Conservation (phyloP, 108 stramenopile genomes). For the Skeletonema tropicum region DNA sequence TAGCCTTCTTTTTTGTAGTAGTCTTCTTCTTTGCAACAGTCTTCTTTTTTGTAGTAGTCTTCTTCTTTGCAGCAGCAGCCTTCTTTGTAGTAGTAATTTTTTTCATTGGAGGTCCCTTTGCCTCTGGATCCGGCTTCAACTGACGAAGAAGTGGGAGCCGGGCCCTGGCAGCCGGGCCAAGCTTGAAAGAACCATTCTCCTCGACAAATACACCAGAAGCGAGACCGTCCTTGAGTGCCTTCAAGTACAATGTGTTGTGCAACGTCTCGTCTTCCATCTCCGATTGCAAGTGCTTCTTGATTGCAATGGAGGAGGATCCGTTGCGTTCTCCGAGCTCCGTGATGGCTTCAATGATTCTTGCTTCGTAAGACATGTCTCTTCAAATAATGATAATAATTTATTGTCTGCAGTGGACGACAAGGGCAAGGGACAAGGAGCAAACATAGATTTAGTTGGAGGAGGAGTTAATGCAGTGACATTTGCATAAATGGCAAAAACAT, state of each 20-base stretch:
- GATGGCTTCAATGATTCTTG: slow-evolving; percentile 56
- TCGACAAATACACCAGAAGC: slow-evolving; percentile 49
- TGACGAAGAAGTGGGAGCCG: not conserved
- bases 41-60: not conserved
- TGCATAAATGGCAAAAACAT: too few relatives aligned
- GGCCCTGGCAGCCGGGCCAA: slow-evolving; percentile 15
- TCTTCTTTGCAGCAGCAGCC: too few relatives aligned
- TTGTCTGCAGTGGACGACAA: too few relatives aligned
- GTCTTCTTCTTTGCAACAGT: not conserved
- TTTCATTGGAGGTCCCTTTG: too few relatives aligned
- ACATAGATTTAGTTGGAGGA: too few relatives aligned
- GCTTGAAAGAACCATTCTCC: slow-evolving; percentile 54
- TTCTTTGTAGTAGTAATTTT: too few relatives aligned
- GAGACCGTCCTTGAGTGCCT: slow-evolving; percentile 41
- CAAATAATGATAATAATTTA: too few relatives aligned
- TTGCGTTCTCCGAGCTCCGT: slow-evolving; percentile 50
- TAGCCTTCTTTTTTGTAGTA: slow-evolving; percentile 20
- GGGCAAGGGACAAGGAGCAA: too few relatives aligned
- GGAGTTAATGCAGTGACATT: too few relatives aligned
- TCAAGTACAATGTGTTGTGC: slow-evolving; percentile 57
- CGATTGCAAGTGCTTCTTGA: slow-evolving; percentile 58
- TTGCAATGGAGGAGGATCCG: slow-evolving; percentile 48
- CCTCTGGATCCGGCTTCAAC: too few relatives aligned
- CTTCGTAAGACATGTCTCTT: slow-evolving; percentile 63
- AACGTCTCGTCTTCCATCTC: slow-evolving; percentile 65